Percentiles rank a stretch among this genome's conserved stretches.
Conservation (phyloP, 2,329 filamentous ascomycete genomes). For the Hymenoscyphus scutula region DNA sequence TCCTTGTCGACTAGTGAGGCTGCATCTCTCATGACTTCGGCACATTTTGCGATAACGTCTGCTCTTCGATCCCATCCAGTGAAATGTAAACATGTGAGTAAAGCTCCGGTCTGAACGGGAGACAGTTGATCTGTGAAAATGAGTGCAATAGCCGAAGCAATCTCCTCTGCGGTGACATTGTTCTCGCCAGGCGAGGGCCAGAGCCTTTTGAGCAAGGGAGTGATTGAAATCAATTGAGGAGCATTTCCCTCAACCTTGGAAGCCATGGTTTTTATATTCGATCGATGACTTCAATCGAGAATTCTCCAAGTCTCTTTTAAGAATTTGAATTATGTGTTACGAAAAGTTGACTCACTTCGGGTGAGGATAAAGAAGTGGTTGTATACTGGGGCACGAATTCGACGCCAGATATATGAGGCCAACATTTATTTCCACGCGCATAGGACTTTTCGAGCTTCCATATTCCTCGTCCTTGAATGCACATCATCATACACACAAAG, state of each 20-base stretch:
- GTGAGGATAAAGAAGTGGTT: background rate
- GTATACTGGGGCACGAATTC: background rate
- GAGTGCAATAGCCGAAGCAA: constrained; percentile 83
- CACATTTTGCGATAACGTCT: constrained; percentile 83
- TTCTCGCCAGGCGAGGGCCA: constrained; percentile 54
- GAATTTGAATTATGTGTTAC: background rate
- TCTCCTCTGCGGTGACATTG: constrained; percentile 70
- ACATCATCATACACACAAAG: background rate
- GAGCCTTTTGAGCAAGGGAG: constrained; percentile 68
- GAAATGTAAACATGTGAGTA: constrained; percentile 90
- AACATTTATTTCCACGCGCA: constrained; percentile 22
- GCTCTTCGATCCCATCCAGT: constrained; percentile 80
- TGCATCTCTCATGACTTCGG: constrained; percentile 77
- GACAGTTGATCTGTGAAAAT: constrained; percentile 90
- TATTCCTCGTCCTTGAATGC: background rate
- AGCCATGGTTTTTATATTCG: constrained; percentile 21
- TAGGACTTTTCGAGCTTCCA: constrained; percentile 24
- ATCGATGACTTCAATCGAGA: constrained; percentile 6
- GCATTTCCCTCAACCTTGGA: constrained; percentile 25
- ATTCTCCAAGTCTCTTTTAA: background rate
- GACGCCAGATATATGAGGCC: background rate
- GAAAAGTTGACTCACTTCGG: background rate
- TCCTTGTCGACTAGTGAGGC: constrained; percentile 68
- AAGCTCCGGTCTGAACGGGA: constrained; percentile 80
- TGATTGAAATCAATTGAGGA: constrained; percentile 48